These are phyloP conservation scores for Ogataea nakhonphanomensis DNA, from an alignment of 805 yeast species.

Conservation along the genomic window DNA sequence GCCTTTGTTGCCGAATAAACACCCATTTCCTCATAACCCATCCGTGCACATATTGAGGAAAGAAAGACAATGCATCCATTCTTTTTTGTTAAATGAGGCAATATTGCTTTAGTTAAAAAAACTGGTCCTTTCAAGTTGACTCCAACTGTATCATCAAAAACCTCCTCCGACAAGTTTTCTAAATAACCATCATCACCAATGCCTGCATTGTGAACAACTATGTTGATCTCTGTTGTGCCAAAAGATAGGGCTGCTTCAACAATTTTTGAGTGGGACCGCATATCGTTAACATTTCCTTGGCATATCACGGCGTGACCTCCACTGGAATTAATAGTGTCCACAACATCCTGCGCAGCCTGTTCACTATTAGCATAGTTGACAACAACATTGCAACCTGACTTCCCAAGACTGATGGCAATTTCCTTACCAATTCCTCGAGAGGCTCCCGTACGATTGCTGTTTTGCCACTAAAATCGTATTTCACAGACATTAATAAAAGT, in stretches of 20 bases:
- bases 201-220: constrained; percentile 42
- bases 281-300: constrained; percentile 9
- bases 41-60: constrained; percentile 47
- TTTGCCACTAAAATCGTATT: constrained; percentile 7
- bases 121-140: constrained; percentile 44
- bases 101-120: constrained; percentile 42
- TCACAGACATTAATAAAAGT: constrained; percentile 1
- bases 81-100: constrained; percentile 40
- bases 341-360: constrained; percentile 5
- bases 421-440: constrained; percentile 22
- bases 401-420: constrained; percentile 17
- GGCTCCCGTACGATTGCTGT: constrained; percentile 20
- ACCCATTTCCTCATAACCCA: constrained; percentile 44
- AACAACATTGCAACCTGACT: constrained; percentile 18
- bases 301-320: constrained; percentile 12
- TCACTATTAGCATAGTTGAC: constrained; percentile 11
- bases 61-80: constrained; percentile 45
- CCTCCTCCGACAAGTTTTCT: constrained; percentile 23
- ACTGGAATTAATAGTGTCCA: constrained; percentile 3
- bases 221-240: constrained; percentile 32
- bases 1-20: constrained; percentile 44
- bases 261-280: background rate
- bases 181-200: constrained; percentile 31
- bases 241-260: constrained; percentile 9
- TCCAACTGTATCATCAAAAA: constrained; percentile 37